phyloP scores from a whole-genome alignment of 2,329 filamentous ascomycete species.

The Teratosphaeria pseudoeucalypti region DNA sequence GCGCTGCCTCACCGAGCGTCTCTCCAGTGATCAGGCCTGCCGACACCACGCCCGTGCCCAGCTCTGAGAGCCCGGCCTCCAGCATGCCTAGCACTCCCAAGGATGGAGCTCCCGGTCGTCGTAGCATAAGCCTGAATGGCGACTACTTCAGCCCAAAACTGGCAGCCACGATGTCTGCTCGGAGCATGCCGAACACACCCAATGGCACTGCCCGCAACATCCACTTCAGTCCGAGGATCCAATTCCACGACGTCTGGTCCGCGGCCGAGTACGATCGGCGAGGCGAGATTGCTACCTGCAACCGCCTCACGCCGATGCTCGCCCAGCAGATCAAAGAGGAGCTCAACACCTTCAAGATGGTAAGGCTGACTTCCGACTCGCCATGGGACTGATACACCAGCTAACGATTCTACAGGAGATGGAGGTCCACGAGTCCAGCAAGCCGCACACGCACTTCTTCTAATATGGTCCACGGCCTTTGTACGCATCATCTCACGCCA shows the following conservation, averaged over 20 bases:
- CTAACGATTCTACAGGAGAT: constrained; percentile 67
- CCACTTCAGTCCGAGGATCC: constrained; percentile 78
- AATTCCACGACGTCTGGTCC: constrained; percentile 95
- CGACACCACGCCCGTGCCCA: constrained; percentile 53
- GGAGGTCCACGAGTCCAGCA: constrained; percentile 98
- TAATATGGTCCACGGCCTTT: constrained; percentile 40
- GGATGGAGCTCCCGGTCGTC: constrained; percentile 48
- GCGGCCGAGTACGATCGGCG: constrained; percentile 91
- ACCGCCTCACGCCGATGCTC: constrained; percentile 89
- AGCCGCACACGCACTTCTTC: constrained; percentile 99
- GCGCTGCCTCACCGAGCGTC: constrained; percentile 52
- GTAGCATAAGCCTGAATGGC: constrained; percentile 46
- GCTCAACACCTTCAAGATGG: constrained; percentile 99
- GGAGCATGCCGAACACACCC: constrained; percentile 72
- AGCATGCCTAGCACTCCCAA: constrained; percentile 81
- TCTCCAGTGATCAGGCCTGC: constrained; percentile 56
- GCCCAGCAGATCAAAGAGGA: constrained; percentile 99
- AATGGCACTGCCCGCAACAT: constrained; percentile 53
- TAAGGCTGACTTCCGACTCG: constrained; percentile 34
- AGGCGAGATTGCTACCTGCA: constrained; percentile 94
- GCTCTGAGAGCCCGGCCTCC: constrained; percentile 68
- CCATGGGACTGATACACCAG: constrained; percentile 4
- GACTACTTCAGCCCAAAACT: constrained; percentile 83
- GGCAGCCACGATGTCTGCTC: constrained; percentile 49
- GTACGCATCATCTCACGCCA: neutral